Conservation (phyloP, 495 filamentous ascomycete species). For the Articulospora tetracladia region DNA sequence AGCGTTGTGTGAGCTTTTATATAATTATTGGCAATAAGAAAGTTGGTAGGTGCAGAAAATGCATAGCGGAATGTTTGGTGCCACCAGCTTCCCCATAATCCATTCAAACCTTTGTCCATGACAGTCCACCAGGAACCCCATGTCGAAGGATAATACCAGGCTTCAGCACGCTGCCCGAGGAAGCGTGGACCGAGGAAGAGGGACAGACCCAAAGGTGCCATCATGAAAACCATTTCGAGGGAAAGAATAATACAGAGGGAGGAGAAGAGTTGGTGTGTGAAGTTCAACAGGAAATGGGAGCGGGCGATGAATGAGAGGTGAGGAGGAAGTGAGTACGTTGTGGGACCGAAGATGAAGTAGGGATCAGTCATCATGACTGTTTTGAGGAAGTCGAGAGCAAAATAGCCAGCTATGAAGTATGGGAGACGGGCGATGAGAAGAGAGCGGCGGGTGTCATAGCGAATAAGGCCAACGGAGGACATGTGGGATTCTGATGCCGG, state of each 20-base stretch:
- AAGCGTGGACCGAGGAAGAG: conserved; percentile 46
- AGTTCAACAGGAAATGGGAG: conserved; percentile 33
- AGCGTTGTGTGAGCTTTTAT: conserved; percentile 14
- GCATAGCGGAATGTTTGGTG: conserved; percentile 79
- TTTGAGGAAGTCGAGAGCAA: conserved; percentile 65
- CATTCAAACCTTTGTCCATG: conserved; percentile 62
- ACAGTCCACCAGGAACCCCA: conserved; percentile 57
- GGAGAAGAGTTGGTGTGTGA: conserved; percentile 48
- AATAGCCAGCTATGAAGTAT: conserved; percentile 48
- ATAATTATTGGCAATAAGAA: conserved; percentile 40
- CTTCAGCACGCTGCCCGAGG: conserved; percentile 44
- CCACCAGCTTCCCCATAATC: conserved; percentile 84
- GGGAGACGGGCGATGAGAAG: conserved; percentile 46
- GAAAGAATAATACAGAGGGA: conserved; percentile 46
- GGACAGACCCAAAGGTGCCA: conserved; percentile 49
- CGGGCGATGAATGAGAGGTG: conserved; percentile 34
- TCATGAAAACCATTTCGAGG: conserved; percentile 34
- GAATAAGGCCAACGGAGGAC: conserved; percentile 30
- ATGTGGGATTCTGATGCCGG: conserved; percentile 12
- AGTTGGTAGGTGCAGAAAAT: conserved; percentile 56
- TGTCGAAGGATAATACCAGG: conserved; percentile 63
- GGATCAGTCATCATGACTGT: conserved; percentile 64
- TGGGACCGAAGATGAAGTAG: conserved; percentile 61
- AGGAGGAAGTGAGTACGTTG: conserved; percentile 39
- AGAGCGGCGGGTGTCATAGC: conserved; percentile 32